phyloP scores from a whole-genome alignment of 805 yeast species.

The Babjeviella inositovora region DNA sequence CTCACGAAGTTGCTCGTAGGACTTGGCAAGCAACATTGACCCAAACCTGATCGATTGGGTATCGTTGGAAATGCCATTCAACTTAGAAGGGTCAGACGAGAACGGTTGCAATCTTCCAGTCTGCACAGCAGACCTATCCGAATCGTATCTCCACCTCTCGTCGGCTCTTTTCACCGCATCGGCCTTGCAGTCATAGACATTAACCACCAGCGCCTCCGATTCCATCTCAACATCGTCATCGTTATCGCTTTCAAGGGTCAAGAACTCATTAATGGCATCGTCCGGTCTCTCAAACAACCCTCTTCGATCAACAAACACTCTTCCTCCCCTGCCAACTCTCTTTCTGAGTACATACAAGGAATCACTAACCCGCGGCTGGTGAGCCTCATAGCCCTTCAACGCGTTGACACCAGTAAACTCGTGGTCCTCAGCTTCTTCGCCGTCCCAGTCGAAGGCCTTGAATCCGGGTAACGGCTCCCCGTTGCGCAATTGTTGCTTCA shows the following conservation, averaged over 20 bases:
- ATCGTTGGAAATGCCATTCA: conserved; percentile 70
- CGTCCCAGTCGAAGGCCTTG: conserved; percentile 16
- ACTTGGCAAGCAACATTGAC: conserved; percentile 75
- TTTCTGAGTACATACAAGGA: conserved; percentile 42
- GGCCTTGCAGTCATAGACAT: conserved; percentile 27
- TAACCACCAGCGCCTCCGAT: conserved; percentile 7
- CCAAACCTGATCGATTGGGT: conserved; percentile 89
- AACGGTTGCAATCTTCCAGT: too few relatives aligned
- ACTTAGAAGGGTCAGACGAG: conserved; percentile 63
- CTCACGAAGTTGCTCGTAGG: conserved; percentile 67
- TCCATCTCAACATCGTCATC: conserved; percentile 7
- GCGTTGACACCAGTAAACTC: too few relatives aligned
- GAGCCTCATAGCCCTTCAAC: conserved; percentile 6
- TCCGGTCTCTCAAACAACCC: conserved; percentile 23
- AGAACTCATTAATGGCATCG: conserved; percentile 18
- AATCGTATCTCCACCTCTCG: conserved; percentile 33
- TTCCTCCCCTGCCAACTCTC: conserved; percentile 59
- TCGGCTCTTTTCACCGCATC: conserved; percentile 26
- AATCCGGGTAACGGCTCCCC: conserved; percentile 25
- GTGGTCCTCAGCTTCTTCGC: conserved; percentile 5
- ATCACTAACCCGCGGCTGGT: conserved; percentile 16
- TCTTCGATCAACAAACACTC: conserved; percentile 62
- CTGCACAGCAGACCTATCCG: conserved; percentile 24
- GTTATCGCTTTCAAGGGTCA: conserved; percentile 18
- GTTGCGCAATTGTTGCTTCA: conserved; percentile 24